phyloP scores from a whole-genome alignment of 2,329 filamentous ascomycete species.

The Phyllosticta capitalensis region DNA sequence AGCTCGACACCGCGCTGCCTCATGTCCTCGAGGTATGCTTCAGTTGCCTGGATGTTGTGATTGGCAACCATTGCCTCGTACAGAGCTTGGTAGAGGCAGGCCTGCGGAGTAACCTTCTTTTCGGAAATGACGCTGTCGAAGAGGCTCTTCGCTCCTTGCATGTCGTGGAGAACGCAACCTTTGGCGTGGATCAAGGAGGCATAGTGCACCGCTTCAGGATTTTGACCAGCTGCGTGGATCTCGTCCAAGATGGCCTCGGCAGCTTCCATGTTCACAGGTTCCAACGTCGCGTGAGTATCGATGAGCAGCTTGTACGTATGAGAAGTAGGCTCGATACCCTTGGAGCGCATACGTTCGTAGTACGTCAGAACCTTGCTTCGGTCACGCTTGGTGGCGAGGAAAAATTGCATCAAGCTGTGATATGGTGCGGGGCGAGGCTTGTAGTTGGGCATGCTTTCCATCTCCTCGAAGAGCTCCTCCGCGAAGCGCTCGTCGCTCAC shows the following conservation, averaged over 20 bases:
- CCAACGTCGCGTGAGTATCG: slow-evolving; percentile 87
- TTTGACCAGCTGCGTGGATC: slow-evolving; percentile 64
- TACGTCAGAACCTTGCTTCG: slow-evolving; percentile 88
- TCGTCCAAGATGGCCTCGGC: slow-evolving; percentile 74
- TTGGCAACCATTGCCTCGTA: slow-evolving; percentile 97
- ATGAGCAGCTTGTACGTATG: slow-evolving; percentile 98
- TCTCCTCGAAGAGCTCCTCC: slow-evolving; percentile 96
- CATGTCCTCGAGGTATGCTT: slow-evolving; percentile 70
- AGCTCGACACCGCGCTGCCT: slow-evolving; percentile 62
- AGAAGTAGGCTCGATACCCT: slow-evolving; percentile 79
- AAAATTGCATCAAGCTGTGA: slow-evolving; percentile 99
- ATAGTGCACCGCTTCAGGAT: slow-evolving; percentile 88
- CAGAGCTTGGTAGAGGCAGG: slow-evolving; percentile 91
- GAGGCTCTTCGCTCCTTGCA: slow-evolving; percentile 68
- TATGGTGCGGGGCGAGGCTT: slow-evolving; percentile 95
- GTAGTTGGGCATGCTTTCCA: slow-evolving; percentile 98
- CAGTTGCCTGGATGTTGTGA: slow-evolving; percentile 63
- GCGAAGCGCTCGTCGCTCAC: slow-evolving; percentile 97
- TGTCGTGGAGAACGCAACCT: slow-evolving; percentile 86
- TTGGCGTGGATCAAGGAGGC: slow-evolving; percentile 92
- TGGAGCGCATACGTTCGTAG: slow-evolving; percentile 86
- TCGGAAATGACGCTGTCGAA: slow-evolving; percentile 74
- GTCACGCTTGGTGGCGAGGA: slow-evolving; percentile 94
- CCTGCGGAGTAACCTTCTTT: slow-evolving; percentile 57
- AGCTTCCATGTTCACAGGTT: slow-evolving; percentile 79